phyloP scores from a whole-genome alignment of 306 rosid genomes.

The Casuarina glauca region DNA sequence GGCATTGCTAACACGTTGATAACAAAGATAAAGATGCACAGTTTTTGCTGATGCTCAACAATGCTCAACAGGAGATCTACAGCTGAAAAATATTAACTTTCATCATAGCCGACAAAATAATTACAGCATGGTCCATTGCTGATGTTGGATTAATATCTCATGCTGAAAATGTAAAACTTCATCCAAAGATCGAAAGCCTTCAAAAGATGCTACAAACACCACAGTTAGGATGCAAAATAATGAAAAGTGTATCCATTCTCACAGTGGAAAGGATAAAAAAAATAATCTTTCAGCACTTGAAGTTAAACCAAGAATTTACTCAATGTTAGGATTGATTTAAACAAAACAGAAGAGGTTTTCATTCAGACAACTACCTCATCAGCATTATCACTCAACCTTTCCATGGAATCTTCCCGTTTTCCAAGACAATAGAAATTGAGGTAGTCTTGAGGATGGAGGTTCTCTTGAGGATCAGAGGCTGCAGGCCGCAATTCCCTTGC shows the following conservation, averaged over 20 bases:
- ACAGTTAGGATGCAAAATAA: neutral
- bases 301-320: conserved; percentile 6
- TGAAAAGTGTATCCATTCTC: conserved; percentile 4
- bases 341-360: conserved; percentile 9
- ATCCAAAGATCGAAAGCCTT: neutral
- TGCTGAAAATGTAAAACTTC: neutral
- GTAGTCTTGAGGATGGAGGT: conserved; percentile 63
- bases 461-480: conserved; percentile 12
- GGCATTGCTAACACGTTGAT: neutral
- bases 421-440: conserved; percentile 98
- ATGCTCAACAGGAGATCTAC: too few species aligned
- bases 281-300: neutral
- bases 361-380: conserved; percentile 48
- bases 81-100: too few species aligned
- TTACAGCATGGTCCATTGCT: too few species aligned
- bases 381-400: conserved; percentile 35
- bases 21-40: neutral
- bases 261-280: neutral
- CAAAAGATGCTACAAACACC: neutral
- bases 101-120: too few species aligned
- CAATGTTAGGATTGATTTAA: conserved; percentile 9
- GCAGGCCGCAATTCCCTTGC: conserved; percentile 51
- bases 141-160: neutral
- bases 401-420: conserved; percentile 65
- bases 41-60: neutral